Evolutionary conservation across 2,329 filamentous ascomycete genomes (phyloP), one percentile per base, ranked within the genome.

Genomic region (Dactylellina leptospora): DNA sequence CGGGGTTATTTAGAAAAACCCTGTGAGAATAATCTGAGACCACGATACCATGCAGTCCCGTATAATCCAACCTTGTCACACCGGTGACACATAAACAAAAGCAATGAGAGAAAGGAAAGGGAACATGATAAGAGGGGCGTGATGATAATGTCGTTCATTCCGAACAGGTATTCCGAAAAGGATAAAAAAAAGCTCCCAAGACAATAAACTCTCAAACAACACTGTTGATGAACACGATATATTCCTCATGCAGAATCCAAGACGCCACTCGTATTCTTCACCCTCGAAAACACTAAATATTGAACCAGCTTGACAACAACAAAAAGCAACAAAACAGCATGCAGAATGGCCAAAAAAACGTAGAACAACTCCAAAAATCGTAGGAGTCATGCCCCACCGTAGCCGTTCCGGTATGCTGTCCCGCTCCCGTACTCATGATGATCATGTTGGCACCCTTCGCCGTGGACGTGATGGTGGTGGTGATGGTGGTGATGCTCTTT

Each of bases 401-500:
- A 47, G 16, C 54, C 58, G 23, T 63, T 59, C 27, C 71, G 33
- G 64, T 59, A 63, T 13, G 59, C 51, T 30, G 47, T 70, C 27
- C 56, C 60, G 22, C 44, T 56, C 18, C 50, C 50, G 33, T 51
- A 62, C 25, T 63, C 62, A 44, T 59, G 60, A 16, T 51, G 53
- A 13, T 63, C 51, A 54, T 75, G 74, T 42, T 73, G 71, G 55
- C 69, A 61, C 23, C 56, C 60, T 30, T 71, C 59, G 16, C 63
- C 64, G 11, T 72, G 71, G 6, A 71, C 64, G 20, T 72, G 60
- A 4, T 66, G 55, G 55, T 71, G 70, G 63, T 76, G 42, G 74
- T 54, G 73, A 71, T 75, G 48, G 36, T 76, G 75, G 22, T 75
- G 74, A 13, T 76, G 75, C 10, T 76, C 73, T 44, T 73, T 76